A percentile compares a stretch with the other conserved stretches of the same genome.
Evolutionary conservation across 257 asterid genomes (phyloP).

Genomic region (Nicotiana noctiflora): DNA sequence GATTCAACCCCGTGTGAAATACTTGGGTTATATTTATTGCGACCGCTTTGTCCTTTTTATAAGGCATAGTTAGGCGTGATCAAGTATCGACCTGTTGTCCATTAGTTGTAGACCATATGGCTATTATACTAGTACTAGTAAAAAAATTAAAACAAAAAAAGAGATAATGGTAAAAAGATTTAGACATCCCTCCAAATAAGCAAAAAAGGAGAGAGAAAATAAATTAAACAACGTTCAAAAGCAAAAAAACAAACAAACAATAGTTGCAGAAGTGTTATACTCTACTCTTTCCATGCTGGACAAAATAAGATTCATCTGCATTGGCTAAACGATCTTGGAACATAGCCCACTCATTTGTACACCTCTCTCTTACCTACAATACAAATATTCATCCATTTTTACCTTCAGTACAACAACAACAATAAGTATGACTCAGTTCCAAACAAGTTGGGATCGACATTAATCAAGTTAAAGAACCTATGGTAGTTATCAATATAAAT

Average conservation of each 20-base stretch:
- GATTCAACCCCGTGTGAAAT: too few relatives aligned
- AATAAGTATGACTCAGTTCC: too few relatives aligned
- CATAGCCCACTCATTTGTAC: constrained; percentile 87
- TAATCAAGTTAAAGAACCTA: neutral
- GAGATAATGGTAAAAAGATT: neutral
- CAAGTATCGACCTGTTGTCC: too few relatives aligned
- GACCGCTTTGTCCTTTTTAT: too few relatives aligned
- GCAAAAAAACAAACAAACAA: too few relatives aligned
- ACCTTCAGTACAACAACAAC: too few relatives aligned
- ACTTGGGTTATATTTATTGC: too few relatives aligned
- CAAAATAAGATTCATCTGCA: constrained; percentile 73
- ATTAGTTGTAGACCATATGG: too few relatives aligned
- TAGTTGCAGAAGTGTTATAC: neutral
- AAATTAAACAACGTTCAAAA: neutral
- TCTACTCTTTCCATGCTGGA: constrained; percentile 35
- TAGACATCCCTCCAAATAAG: neutral
- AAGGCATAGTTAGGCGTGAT: too few relatives aligned
- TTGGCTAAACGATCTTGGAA: constrained; percentile 86
- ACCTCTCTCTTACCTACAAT: constrained; percentile 78
- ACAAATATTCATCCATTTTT: neutral
- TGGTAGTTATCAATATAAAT: neutral
- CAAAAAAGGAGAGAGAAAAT: too few relatives aligned
- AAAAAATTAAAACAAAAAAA: neutral
- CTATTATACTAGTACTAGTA: neutral
- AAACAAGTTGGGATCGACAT: too few relatives aligned